Evolutionary conservation across 805 yeast species (phyloP), one percentile per base, ranked within the genome.

Genomic region (Yarrowia keelungensis): DNA sequence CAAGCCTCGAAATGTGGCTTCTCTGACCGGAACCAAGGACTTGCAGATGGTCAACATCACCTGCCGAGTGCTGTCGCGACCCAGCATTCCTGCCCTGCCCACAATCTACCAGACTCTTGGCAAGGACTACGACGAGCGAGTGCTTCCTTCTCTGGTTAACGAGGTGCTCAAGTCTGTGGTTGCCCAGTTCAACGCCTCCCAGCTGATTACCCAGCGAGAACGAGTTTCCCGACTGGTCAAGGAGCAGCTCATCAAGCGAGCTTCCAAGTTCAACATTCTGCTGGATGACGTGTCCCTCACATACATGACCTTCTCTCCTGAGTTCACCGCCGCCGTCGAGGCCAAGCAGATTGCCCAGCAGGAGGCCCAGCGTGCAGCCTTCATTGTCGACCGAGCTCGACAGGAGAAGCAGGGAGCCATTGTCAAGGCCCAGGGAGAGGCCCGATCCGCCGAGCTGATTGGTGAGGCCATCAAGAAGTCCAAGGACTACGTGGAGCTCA

Each of bases 291-390:
- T 95, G 56, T 95, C 99, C 8, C 86, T 95, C 76, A 95, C 99
- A 2, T 92, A 82, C 75, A 95, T 95, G 98, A 91, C 98, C 1
- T 95, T 95, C 79, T 90, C 97, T 2, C 99, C 99, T 38, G 99
- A 95, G 80, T 95, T 95, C 79, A 93, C 98, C 50, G 88, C 90
- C 54, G 98, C 98, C 5, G 99, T 95, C 69, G 99, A 95, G 82
- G 97, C 97, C 69, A 95, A 95, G 81, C 99, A 95, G 83, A 95
- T 95, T 80, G 98, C 99, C 38, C 99, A 95, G 80, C 99, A 95
- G 83, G 99, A 95, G 78, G 98, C 99, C 22, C 98, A 95, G 81
- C 89, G 97, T 79, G 98, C 99, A 9, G 98, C 98, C 0, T 95
- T 93, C 74, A 84, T 95, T 51, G 99, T 95, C 67, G 99, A 95